Evolutionary conservation across 495 filamentous ascomycete species (phyloP).

Genomic region (Mytilinidion resinicola): DNA sequence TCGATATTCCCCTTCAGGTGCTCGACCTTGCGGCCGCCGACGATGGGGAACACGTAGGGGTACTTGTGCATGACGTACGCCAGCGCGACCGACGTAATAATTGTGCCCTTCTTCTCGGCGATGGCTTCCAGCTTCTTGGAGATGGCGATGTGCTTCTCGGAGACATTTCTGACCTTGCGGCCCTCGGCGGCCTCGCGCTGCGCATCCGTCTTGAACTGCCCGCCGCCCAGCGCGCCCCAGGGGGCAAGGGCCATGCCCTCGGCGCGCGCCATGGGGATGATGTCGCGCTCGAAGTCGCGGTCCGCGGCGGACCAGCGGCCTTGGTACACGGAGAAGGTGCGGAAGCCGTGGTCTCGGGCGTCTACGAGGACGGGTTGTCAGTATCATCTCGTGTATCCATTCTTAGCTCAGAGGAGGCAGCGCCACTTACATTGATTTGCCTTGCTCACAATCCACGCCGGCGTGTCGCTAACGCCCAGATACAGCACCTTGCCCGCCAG

Average conservation of each 20-base stretch:
- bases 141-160: slow-evolving; percentile 46
- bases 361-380: no score
- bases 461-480: slow-evolving; percentile 38
- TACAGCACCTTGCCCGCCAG: slow-evolving; percentile 37
- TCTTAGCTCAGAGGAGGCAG: no score
- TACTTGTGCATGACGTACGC: slow-evolving; percentile 69
- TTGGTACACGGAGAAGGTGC: slow-evolving; percentile 59
- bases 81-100: slow-evolving; percentile 49
- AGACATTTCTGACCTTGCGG: slow-evolving; percentile 19
- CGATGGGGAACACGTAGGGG: slow-evolving; percentile 69
- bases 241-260: slow-evolving; percentile 37
- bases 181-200: slow-evolving; percentile 25
- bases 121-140: slow-evolving; percentile 53
- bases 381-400: no score
- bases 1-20: slow-evolving; percentile 56
- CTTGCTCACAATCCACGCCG: slow-evolving; percentile 37
- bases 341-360: slow-evolving; percentile 43
- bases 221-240: slow-evolving; percentile 36
- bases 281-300: slow-evolving; percentile 44
- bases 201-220: slow-evolving; percentile 31
- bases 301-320: slow-evolving; percentile 53
- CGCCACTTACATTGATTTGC: slow-evolving; percentile 30
- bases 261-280: slow-evolving; percentile 46
- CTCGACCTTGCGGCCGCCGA: slow-evolving; percentile 61
- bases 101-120: slow-evolving; percentile 37